Evolutionary conservation across 495 filamentous ascomycete genomes (phyloP).

Genomic region (Annulohypoxylon stygium): DNA sequence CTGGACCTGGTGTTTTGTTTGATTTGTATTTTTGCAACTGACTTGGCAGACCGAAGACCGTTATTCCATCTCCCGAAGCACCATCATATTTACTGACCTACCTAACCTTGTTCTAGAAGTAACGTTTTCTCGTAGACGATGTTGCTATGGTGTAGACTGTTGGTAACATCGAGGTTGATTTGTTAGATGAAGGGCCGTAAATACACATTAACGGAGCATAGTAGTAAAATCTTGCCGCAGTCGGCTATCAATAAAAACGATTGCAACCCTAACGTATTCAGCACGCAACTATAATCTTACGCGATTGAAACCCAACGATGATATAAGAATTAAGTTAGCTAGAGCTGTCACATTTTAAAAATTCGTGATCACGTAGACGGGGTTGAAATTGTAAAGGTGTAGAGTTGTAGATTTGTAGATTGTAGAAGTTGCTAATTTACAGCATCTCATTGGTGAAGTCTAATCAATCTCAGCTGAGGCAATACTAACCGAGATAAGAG

Average conservation of each 20-base stretch:
- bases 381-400: neutral
- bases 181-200: constrained; percentile 4
- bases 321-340: neutral
- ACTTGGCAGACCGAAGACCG: constrained; percentile 9
- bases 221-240: neutral
- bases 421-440: neutral
- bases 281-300: neutral
- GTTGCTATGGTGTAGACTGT: neutral
- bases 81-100: neutral
- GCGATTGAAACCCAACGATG: neutral
- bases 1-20: neutral
- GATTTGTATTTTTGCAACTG: constrained; percentile 21
- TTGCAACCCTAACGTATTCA: neutral
- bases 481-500: constrained; percentile 13
- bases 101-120: neutral
- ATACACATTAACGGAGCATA: neutral
- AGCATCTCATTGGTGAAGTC: neutral
- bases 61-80: neutral
- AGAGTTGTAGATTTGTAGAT: neutral
- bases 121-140: constrained; percentile 2
- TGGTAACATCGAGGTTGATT: neutral
- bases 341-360: neutral
- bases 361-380: neutral
- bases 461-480: neutral
- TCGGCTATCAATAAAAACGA: constrained; percentile 1